Base-by-base conservation (phyloP, 2,329 filamentous ascomycete species). In the Amesomyces nigricolor region DNA sequence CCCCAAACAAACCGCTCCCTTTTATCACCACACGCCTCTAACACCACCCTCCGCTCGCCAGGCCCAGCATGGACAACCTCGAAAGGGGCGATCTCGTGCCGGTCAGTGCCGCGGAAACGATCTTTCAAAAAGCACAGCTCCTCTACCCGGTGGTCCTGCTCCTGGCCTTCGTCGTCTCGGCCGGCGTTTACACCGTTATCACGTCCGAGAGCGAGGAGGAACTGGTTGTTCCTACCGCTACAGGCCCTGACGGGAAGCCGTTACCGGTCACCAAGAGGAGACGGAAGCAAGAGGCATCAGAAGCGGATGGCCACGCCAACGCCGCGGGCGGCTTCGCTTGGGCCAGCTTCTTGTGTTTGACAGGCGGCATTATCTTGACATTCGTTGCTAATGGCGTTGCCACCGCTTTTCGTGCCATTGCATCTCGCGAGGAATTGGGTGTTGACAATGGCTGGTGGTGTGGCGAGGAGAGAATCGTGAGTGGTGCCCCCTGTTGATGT, bases 171-270 rank as follows among this genome's bases (percentile, higher is more conserved):
- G 70, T 82, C 58, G 60, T 73, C 39, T 70, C 76, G 53, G 76
- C 78, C 44, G 76, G 75, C 35, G 72, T 76, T 58, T 77, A 81
- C 67, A 81, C 78, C 65, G 73, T 82, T 42, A 70, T 77, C 66
- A 76, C 73, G 54, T 74, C 78, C 30, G 75, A 74, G 61, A 77
- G 73, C 51, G 73, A 76, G 55, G 77, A 79, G 38, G 72, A 76
- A 59, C 66, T 74, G 37, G 67, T 75, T 19, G 69, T 71, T 51
- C 79, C 76, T 19, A 75, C 71, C 32, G 71, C 81, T 61, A 84
- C 79, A 51, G 91, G 91, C n/a, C 91, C 91, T 1, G 91, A 89
- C 54, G 92, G 91, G 62, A 91, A 95, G 70, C 90, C 90, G 35
- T 76, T 96, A 52, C 91, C 90, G n/a, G 68, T 76, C 48, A 81